phyloP scores from a whole-genome alignment of 1,284 basidiomycete species.

The Stereum hirsutum region DNA sequence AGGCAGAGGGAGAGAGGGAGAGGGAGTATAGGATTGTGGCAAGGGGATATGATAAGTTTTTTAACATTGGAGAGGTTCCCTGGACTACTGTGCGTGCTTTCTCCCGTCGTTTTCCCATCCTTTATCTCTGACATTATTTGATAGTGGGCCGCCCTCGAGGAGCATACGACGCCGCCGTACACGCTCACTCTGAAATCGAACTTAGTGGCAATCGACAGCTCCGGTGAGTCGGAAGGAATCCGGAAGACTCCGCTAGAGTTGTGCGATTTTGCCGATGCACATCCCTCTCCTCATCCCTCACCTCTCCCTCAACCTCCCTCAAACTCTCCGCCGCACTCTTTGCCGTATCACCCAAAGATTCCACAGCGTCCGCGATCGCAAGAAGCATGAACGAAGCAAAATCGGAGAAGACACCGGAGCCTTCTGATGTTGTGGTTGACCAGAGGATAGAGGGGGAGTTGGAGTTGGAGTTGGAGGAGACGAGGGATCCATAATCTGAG shows the following conservation, averaged over 20 bases:
- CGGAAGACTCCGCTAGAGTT: too few species aligned
- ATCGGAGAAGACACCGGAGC: constrained; percentile 43
- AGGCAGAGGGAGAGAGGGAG: too few species aligned
- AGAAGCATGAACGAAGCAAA: constrained; percentile 55
- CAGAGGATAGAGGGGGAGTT: constrained; percentile 42
- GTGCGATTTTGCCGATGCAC: too few species aligned
- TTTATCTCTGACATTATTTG: not conserved
- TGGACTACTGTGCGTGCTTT: constrained; percentile 83
- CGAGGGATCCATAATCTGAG: constrained; percentile 40
- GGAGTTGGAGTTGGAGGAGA: constrained; percentile 35
- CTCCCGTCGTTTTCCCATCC: not conserved
- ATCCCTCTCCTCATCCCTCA: constrained; percentile 51
- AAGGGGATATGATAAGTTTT: constrained; percentile 98
- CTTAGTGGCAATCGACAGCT: too few species aligned
- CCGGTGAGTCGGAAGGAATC: too few species aligned
- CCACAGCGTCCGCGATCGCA: constrained; percentile 53
- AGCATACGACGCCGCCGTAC: constrained; percentile 75
- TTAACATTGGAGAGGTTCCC: constrained; percentile 93
- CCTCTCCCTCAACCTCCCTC: constrained; percentile 42
- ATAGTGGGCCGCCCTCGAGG: constrained; percentile 75
- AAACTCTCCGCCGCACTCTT: constrained; percentile 38
- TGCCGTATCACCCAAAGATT: constrained; percentile 41
- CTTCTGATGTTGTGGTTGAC: constrained; percentile 41
- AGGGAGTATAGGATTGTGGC: constrained; percentile 83
- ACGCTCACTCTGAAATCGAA: constrained; percentile 93